Evolutionary conservation across 2,329 filamentous ascomycete species (phyloP), one percentile per base, ranked within the genome.

Genomic region (Colletotrichum aenigma): DNA sequence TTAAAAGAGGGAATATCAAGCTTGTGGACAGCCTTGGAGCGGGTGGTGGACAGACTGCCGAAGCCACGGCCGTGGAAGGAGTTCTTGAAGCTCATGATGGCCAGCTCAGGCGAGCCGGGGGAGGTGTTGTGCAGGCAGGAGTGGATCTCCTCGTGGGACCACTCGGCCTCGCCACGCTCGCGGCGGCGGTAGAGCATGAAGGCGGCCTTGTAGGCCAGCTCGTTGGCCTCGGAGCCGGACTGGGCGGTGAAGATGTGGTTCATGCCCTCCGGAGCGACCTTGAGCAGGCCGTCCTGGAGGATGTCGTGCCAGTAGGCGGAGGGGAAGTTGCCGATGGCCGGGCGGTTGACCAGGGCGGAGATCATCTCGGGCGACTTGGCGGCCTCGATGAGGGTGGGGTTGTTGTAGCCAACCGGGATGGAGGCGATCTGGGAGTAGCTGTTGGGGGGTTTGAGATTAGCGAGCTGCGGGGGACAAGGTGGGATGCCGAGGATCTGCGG

Each of bases 1-100:
- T 96, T 92, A 83, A 96, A 96, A 76, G 94, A 93, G n/a, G 94
- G 94, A 79, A 96, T 96, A 83, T 96, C 94, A 79, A 96, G 89
- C 86, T 96, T 96, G 89, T 96, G 94, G 79, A 96, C 94, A 70
- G 94, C 90, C 88, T 96, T 96, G 84, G 92, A 94, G 82, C 94
- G 93, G 36, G 94, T 96, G 78, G 94, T 96, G 75, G 93, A 94
- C 70, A 96, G 88, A 77, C 90, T 93, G 79, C 94, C 94, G 82
- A 96, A 96, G 62, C 95, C 91, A 80, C 94, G 94, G 76, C 94
- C 94, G 85, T 96, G 94, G 89, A 96, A 96, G 65, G 87, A 94
- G 79, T 92, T 91, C 84, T 91, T 93, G 89, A 96, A 96, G 78
- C 93, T 95, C 81, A 96, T 87, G 82, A 96, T 95, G 56, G 93